Evolutionary conservation across 78 protist species (phyloP).

Genomic region (Guillardia theta): DNA sequence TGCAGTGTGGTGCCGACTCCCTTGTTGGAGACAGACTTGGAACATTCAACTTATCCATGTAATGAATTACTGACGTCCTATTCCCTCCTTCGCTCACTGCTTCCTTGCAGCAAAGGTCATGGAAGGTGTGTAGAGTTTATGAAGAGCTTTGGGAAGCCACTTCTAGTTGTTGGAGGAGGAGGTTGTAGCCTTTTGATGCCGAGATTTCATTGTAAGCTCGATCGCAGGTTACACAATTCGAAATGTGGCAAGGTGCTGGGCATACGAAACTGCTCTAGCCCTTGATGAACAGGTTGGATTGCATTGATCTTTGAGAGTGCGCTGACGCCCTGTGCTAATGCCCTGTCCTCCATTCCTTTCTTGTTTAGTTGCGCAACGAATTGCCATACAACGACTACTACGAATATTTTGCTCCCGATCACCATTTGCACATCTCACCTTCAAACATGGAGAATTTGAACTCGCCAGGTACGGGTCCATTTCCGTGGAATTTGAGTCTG

Average conservation of each 20-base stretch:
- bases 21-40: constrained; percentile 96
- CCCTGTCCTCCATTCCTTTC: neutral
- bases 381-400: constrained; percentile 94
- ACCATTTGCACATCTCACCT: constrained; percentile 65
- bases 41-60: constrained; percentile 85
- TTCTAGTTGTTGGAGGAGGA: constrained; percentile 97
- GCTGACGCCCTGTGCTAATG: neutral
- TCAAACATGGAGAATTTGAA: constrained; percentile 88
- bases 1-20: constrained; percentile 98
- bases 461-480: too few species aligned
- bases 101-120: constrained; percentile 64
- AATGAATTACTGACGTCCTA: constrained; percentile 29
- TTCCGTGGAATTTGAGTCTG: too few species aligned
- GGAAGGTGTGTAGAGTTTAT: constrained; percentile 86
- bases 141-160: constrained; percentile 76
- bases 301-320: too few species aligned
- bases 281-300: constrained; percentile 44
- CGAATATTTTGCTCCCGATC: constrained; percentile 89
- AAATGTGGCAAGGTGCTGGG: constrained; percentile 97
- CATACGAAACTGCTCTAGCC: constrained; percentile 84
- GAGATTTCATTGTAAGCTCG: neutral
- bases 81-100: neutral
- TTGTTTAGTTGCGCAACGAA: constrained; percentile 50
- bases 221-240: constrained; percentile 87
- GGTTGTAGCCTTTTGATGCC: constrained; percentile 43